Conservation (phyloP, 176 grass and related monocot genomes). For the Zoysia japonica region DNA sequence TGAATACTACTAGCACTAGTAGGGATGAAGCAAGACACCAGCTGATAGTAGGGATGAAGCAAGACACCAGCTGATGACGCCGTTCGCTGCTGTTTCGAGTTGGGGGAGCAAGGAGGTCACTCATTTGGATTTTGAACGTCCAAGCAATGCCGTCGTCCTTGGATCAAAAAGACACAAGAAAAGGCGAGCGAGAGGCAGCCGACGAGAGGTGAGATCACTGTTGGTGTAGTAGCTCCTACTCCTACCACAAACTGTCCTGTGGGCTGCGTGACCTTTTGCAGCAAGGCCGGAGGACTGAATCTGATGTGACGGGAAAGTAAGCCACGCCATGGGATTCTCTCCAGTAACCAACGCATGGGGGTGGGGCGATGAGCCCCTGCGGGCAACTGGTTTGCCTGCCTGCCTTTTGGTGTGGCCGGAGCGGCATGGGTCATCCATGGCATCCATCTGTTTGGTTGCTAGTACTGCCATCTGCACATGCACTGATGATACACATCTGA, state of each 20-base stretch:
- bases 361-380: not conserved
- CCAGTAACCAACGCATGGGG: too few species aligned
- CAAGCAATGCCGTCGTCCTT: not conserved
- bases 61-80: not conserved
- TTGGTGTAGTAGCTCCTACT: conserved; percentile 23
- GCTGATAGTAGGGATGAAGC: not conserved
- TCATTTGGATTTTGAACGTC: not conserved
- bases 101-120: not conserved
- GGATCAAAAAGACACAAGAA: not conserved
- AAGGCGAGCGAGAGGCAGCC: not conserved
- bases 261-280: conserved; percentile 28
- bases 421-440: not conserved
- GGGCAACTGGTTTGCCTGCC: conserved; percentile 17
- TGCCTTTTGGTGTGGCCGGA: conserved; percentile 21
- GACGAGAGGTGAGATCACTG: not conserved
- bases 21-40: not conserved
- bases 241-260: not conserved
- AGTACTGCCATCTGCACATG: conserved; percentile 17
- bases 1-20: not conserved
- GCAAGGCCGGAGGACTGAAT: not conserved
- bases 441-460: conserved; percentile 24
- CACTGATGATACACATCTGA: conserved; percentile 21
- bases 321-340: conserved; percentile 30
- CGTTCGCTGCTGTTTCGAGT: conserved; percentile 1
- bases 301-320: conserved; percentile 46